Base-by-base conservation (phyloP, 2,329 filamentous ascomycete genomes). In the Diaporthe australafricana region DNA sequence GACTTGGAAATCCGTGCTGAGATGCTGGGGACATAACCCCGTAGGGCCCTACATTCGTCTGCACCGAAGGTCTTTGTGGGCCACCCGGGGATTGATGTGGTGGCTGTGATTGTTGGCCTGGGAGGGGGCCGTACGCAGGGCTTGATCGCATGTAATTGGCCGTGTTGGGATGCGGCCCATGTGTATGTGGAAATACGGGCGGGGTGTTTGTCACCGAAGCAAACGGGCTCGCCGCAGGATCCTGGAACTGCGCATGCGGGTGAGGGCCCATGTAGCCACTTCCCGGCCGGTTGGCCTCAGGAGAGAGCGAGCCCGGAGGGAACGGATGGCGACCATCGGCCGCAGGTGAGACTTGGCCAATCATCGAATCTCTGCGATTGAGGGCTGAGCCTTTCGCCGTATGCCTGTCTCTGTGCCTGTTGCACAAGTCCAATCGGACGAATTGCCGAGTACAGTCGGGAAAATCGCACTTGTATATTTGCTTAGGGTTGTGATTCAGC, bases 401-500 rank as follows among this genome's bases (percentile, higher is more conserved):
- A 81, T 96, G 94, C 53, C 94, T 90, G 80, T 96, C 93, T 79
- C 91, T 89, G 82, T 96, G 94, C 52, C 94, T 91, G 78, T 96
- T 93, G 79, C 96, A 95, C 72, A 99, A 87, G 81, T 99, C 96
- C 76, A 97, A 94, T 74, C 96, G 91, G 71, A 98, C 96, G 83
- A 98, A 99, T 40, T 93, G 92, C 66, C 96, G 92, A 73, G 92
- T 90, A 82, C 96, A 99, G 79, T 95, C 94, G 25, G 94, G 94
- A 78, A 95, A 98, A 79, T 97, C 94, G 85, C 96, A 98, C 78
- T 91, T 90, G 80, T 97, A 98, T 70, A 98, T 97, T 80, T 97
- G 94, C 83, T 98, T 98, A 22, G 96, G 96, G 71, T 94, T 93
- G 83, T 98, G 96, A 80, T 99, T 99, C 76, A 98, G 84, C 83